phyloP scores from a whole-genome alignment of 345 rosid species.

The Bruguiera gymnorhiza region DNA sequence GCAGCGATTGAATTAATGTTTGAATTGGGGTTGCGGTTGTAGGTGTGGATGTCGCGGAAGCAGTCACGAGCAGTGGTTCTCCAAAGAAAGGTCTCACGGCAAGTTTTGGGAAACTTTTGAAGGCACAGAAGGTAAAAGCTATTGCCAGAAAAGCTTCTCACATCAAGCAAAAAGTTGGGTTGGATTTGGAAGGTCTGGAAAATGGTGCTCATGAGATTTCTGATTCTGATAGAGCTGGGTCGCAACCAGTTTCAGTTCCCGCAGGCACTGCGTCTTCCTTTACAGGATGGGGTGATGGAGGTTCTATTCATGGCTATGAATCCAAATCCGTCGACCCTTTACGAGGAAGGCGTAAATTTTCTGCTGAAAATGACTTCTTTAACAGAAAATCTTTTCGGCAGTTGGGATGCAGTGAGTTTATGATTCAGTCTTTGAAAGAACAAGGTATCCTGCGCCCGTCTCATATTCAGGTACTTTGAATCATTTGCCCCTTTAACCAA shows the following conservation, averaged over 20 bases:
- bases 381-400: constrained; percentile 66
- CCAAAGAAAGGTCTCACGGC: constrained; percentile 12
- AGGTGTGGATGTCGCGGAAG: not conserved
- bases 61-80: constrained; percentile 10
- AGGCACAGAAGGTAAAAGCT: constrained; percentile 56
- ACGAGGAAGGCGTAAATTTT: constrained; percentile 26
- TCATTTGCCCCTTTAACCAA: not conserved
- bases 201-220: not conserved
- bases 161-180: constrained; percentile 29
- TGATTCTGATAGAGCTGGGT: constrained; percentile 18
- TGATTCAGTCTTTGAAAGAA: constrained; percentile 61
- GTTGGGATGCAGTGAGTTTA: constrained; percentile 63
- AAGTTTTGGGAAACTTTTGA: constrained; percentile 50
- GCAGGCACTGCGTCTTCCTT: constrained; percentile 38
- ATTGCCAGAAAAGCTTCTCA: constrained; percentile 43
- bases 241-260: constrained; percentile 23
- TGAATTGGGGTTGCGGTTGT: too few species aligned
- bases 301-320: constrained; percentile 17
- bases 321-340: constrained; percentile 24
- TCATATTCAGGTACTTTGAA: constrained; percentile 63
- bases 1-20: too few species aligned
- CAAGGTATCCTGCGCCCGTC: constrained; percentile 69
- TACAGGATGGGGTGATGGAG: constrained; percentile 53
- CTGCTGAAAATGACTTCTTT: constrained; percentile 52
- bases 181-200: not conserved